A percentile compares a stretch with the other conserved stretches of the same genome.
These are phyloP conservation scores for Aquilaria sinensis DNA, from an alignment of 345 rosid species.

Conservation along the genomic window DNA sequence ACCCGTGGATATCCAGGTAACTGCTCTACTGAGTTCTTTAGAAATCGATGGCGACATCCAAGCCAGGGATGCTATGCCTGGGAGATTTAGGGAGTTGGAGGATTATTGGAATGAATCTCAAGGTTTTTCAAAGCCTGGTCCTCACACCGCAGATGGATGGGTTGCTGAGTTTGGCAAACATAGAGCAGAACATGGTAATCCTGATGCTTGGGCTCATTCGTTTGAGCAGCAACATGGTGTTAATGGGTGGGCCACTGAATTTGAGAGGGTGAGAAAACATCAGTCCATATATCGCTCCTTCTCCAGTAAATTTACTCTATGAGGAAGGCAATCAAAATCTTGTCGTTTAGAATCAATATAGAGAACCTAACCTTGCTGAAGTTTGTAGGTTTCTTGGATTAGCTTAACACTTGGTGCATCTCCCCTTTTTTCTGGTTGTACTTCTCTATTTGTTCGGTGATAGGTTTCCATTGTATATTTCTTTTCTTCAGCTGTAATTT, in stretches of 20 bases:
- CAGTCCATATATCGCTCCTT: neutral
- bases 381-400: too few species aligned
- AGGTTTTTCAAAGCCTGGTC: constrained; percentile 48
- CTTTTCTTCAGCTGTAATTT: too few species aligned
- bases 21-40: constrained; percentile 77
- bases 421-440: too few species aligned
- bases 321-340: too few species aligned
- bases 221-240: constrained; percentile 92
- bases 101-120: constrained; percentile 98
- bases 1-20: constrained; percentile 47
- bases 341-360: too few species aligned
- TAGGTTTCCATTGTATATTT: too few species aligned
- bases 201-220: constrained; percentile 78
- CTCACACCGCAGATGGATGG: constrained; percentile 77
- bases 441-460: too few species aligned
- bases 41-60: constrained; percentile 73
- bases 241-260: constrained; percentile 95
- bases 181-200: constrained; percentile 44
- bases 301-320: too few species aligned
- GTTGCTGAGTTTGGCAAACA: constrained; percentile 64
- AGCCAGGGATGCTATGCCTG: constrained; percentile 66
- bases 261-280: constrained; percentile 62
- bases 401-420: too few species aligned
- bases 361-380: too few species aligned
- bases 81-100: constrained; percentile 82